Evolutionary conservation across 176 grass and related monocot species (phyloP).

Genomic region (Echinochloa phyllopogon): DNA sequence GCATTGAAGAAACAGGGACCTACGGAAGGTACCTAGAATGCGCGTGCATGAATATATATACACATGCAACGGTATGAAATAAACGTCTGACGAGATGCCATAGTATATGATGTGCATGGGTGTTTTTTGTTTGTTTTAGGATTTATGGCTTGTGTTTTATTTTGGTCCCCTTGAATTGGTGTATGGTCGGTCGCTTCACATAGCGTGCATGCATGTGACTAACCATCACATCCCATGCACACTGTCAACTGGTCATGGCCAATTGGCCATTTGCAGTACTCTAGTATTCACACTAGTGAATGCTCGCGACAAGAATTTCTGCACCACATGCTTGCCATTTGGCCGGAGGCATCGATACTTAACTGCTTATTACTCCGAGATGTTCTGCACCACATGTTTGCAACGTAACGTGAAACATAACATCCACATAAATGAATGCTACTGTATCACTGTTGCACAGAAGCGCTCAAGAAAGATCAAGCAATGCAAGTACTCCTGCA

Average conservation of each 20-base stretch:
- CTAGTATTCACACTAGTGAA: neutral
- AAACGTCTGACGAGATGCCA: neutral
- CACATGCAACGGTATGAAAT: neutral
- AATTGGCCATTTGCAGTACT: neutral
- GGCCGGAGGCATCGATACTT: neutral
- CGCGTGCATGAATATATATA: neutral
- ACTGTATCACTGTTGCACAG: neutral
- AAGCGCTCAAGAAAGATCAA: neutral
- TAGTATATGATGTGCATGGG: neutral
- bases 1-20: neutral
- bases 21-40: neutral
- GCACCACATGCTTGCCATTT: constrained; percentile 1
- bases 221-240: neutral
- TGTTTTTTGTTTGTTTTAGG: neutral
- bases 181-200: neutral
- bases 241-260: neutral
- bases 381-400: neutral
- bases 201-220: neutral
- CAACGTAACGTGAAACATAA: neutral
- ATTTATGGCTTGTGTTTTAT: neutral
- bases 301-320: constrained; percentile 3
- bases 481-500: neutral
- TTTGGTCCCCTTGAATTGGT: neutral
- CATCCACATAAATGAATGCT: neutral
- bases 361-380: neutral